Evolutionary conservation across 306 rosid genomes (phyloP), one percentile per base, ranked within the genome.

Genomic region (Parietaria judaica): DNA sequence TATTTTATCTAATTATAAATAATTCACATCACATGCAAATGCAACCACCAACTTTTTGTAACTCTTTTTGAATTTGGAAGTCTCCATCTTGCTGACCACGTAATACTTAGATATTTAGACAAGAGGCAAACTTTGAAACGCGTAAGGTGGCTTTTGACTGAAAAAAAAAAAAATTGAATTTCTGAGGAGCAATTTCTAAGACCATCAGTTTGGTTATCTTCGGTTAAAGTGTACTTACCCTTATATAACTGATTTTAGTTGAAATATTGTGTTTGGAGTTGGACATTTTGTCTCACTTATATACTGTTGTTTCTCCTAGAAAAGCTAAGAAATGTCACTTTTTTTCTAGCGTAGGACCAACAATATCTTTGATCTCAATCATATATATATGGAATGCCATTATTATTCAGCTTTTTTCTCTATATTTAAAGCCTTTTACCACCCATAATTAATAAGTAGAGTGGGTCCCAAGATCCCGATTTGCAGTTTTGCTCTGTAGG

Each of bases 401-500:
- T 57, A 61, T 68, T 57, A 51, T 64, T 61, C 55, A 41, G 46
- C 63, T 36, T 31, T 56, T 4, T 56, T 8, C 8, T 34, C 49
- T 23, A 6, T 11, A 14, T 58, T 58, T 58, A 57, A 67, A 43
- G 51, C 64, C 36, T 70, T 74, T 74, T 71, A 59, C 69, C 64
- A 51, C 67, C 66, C 76, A 75, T 69, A 67, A 79, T 71, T 70
- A n/a, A 7, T 7, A 46, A 46, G 8, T 7, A 46, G 50, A 56
- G 89, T 84, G 67, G 88, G 95, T 53, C 83, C 86, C 63, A 44
- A 16, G 64, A 58, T 70, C 39, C 64, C 80, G 69, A 54, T 81
- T 83, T 79, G 74, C 70, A 65, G 51, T 74, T 58, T 60, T 67
- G 72, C 41, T 67, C 78, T 74, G 68, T 72, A 63, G 66, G 65